Evolutionary conservation across 352 stramenopile genomes (phyloP).

Genomic region (Globisporangium ultimum): DNA sequence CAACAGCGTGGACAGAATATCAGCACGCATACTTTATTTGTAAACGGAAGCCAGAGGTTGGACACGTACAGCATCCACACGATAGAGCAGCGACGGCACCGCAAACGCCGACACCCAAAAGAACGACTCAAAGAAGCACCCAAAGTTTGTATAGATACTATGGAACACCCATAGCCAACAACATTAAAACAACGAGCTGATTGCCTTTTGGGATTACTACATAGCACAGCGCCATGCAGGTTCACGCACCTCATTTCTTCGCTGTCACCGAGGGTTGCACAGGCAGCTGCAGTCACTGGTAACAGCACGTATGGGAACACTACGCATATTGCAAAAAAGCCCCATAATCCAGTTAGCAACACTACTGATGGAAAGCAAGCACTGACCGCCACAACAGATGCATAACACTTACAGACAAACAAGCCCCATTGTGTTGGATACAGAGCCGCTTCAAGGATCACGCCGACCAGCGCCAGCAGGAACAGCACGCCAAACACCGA

Average conservation of each 20-base stretch:
- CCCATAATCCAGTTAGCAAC: background rate
- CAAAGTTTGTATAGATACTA: constrained; percentile 58
- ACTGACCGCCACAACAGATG: background rate
- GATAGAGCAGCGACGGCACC: constrained; percentile 61
- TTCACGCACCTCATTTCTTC: constrained; percentile 42
- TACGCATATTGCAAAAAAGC: constrained; percentile 11
- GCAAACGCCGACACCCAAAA: constrained; percentile 66
- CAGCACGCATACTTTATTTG: background rate
- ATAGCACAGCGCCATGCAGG: background rate
- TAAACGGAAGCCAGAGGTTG: background rate
- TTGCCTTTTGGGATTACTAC: background rate
- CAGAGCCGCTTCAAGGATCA: constrained; percentile 54
- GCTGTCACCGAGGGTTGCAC: constrained; percentile 40
- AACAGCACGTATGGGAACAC: constrained; percentile 66
- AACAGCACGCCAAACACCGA: constrained; percentile 44
- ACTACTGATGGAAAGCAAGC: background rate
- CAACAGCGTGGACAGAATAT: background rate
- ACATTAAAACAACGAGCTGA: no score
- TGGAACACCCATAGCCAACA: no score
- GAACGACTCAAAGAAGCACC: constrained; percentile 71
- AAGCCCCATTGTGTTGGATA: constrained; percentile 63
- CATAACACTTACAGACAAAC: constrained; percentile 46
- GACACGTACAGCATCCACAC: constrained; percentile 49
- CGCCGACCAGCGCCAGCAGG: constrained; percentile 47
- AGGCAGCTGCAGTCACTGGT: constrained; percentile 55